Evolutionary conservation across 2,329 filamentous ascomycete species (phyloP).

Genomic region (Monosporascus sp.): DNA sequence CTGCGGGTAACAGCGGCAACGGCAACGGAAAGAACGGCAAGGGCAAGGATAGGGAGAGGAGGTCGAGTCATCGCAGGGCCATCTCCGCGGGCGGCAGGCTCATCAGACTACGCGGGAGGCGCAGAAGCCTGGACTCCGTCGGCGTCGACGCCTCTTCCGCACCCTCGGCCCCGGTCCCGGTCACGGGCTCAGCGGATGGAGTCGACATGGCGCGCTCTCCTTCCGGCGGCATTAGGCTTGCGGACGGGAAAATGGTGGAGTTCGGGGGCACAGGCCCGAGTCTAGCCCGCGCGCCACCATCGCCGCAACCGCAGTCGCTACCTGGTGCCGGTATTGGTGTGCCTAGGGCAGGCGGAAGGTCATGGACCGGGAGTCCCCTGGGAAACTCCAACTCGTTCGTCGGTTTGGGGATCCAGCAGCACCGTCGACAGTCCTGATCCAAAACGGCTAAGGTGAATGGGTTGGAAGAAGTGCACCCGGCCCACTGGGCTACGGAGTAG

Average conservation of each 20-base stretch:
- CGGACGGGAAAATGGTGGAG: conserved; percentile 22
- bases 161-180: background rate
- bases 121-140: conserved; percentile 2
- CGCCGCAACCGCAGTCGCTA: background rate
- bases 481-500: too few relatives aligned
- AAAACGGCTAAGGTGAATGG: background rate
- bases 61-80: background rate
- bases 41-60: background rate
- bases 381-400: background rate
- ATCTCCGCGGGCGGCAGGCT: background rate
- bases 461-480: too few relatives aligned
- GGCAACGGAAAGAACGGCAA: background rate
- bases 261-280: conserved; percentile 13
- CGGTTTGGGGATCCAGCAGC: background rate
- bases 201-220: conserved; percentile 20
- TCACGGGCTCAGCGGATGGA: background rate
- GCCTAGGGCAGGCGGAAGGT: background rate
- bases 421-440: background rate
- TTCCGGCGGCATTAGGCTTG: conserved; percentile 23
- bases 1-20: background rate
- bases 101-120: background rate
- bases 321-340: background rate
- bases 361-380: background rate
- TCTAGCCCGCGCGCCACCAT: background rate
- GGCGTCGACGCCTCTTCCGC: conserved; percentile 3